Base-by-base conservation (phyloP, 257 asterid genomes). In the Nicotiana tabacum region DNA sequence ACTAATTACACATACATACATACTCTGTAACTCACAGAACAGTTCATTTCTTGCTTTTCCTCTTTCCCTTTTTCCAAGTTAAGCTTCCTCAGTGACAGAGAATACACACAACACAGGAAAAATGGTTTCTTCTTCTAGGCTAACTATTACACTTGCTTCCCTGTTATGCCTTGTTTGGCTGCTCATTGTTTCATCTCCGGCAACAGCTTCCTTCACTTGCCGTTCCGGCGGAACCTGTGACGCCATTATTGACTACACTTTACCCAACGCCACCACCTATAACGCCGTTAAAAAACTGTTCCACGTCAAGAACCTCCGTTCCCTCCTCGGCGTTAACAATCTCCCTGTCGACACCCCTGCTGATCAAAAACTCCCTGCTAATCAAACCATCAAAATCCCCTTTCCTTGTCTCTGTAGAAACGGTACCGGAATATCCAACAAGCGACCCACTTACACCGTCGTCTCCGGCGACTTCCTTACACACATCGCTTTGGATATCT, bases 321-420 rank as follows among this genome's bases (percentile, higher is more conserved):
- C 92, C 64, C 57, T 93, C 35, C 98, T 95, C 18, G 98, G 95
- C 64, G 95, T 91, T 86, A 95, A 95, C 93, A 89, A 87, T 85
- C 87, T 90, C 78, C 84, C 93, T 8, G 83, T 69, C 60, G 30
- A 70, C 80, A 91, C 95, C 64, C 88, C 85, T 1, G 24, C 84
- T 77, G 84, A 56, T 81, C 24, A 6, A 32, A 13, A 69, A 53
- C 32, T 93, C 33, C 30, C 86, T 16, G 87, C 94, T 43, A 76
- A 66, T 1, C 84, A 81, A 64, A 85, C 89, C 5, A 6, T 93
- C 53, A 90, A 78, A 79, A 88, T 93, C 67, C 98, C 94, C 33
- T 88, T 95, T 88, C 91, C 94, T 81, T 93, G 98, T 85, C 3
- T 79, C 81, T 93, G 99, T 89, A 27, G 51, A 67, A 88, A 90